These are phyloP conservation scores for Hebeloma cylindrosporum DNA, from an alignment of 768 basidiomycete genomes.

Conservation along the genomic window DNA sequence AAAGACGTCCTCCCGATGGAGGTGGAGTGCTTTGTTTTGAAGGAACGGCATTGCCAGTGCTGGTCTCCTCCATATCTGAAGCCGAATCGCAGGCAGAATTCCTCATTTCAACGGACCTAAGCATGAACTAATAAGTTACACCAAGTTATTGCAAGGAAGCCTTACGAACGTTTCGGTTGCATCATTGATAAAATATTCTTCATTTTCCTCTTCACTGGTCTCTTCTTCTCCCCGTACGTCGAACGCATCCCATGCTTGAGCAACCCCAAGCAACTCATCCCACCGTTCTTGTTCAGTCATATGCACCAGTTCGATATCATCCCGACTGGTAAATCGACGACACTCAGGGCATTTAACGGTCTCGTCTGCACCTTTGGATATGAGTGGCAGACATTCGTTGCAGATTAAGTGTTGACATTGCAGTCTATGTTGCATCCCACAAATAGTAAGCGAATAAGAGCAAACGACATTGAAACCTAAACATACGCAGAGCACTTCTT, in stretches of 20 bases:
- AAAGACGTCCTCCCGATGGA: constrained; percentile 19
- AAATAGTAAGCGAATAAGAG: background rate
- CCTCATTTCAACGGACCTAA: constrained; percentile 3
- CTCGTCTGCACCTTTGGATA: constrained; percentile 30
- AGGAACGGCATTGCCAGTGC: too few relatives aligned
- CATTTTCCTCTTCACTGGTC: constrained; percentile 44
- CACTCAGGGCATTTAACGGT: constrained; percentile 39
- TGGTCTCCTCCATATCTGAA: too few relatives aligned
- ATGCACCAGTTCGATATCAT: constrained; percentile 35
- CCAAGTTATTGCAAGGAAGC: background rate
- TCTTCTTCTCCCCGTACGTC: constrained; percentile 35
- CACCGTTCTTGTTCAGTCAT: constrained; percentile 43
- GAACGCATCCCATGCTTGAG: constrained; percentile 37
- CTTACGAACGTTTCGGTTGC: constrained; percentile 17
- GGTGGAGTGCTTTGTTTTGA: too few relatives aligned
- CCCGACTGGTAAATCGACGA: constrained; percentile 25
- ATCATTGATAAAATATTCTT: constrained; percentile 34
- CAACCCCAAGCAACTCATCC: constrained; percentile 42
- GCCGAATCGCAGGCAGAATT: too few relatives aligned
- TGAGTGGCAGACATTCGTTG: constrained; percentile 32
- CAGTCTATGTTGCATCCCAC: constrained; percentile 28
- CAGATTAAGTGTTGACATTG: constrained; percentile 46
- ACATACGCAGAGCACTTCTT: constrained; percentile 37
- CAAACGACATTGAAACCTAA: background rate
- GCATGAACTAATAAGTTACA: constrained; percentile 5